A percentile compares a stretch with the other conserved stretches of the same genome.
Evolutionary conservation across 2,329 filamentous ascomycete species (phyloP).

Genomic region (Xylaria sp.): DNA sequence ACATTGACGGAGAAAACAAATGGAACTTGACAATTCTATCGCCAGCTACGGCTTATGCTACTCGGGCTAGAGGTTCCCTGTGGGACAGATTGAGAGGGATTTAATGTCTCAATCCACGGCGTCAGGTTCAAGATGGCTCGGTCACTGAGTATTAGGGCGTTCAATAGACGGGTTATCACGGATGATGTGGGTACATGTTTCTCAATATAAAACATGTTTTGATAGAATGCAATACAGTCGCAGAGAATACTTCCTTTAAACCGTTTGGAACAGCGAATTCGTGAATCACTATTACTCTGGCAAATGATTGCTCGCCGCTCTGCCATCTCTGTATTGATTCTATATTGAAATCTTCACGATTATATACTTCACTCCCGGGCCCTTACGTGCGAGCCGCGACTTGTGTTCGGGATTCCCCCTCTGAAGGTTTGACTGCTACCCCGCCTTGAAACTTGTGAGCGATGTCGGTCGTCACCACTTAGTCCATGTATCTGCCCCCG

Average conservation of each 20-base stretch:
- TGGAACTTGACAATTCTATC: conserved; percentile 70
- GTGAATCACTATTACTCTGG: not conserved
- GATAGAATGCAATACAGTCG: not conserved
- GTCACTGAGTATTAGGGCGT: conserved; percentile 12
- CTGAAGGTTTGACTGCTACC: not conserved
- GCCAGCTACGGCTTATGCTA: conserved; percentile 46
- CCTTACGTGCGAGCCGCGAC: not conserved
- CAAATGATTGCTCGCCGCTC: not conserved
- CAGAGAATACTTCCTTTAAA: not conserved
- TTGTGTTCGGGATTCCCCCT: not conserved
- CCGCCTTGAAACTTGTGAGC: not conserved
- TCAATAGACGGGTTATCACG: conserved; percentile 1
- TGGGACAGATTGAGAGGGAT: conserved; percentile 49
- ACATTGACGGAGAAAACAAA: conserved; percentile 76
- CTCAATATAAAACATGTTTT: not conserved
- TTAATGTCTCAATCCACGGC: not conserved
- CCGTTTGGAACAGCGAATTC: not conserved
- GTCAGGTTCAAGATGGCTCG: not conserved
- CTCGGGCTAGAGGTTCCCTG: conserved; percentile 46
- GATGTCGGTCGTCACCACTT: not conserved
- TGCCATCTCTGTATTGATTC: not conserved
- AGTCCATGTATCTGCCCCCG: not conserved
- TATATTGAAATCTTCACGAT: not conserved
- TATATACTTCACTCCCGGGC: not conserved
- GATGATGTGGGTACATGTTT: not conserved